Percentiles rank a stretch among this genome's conserved stretches.
phyloP scores from a whole-genome alignment of 805 yeast species.

The Ogataea saltuana region DNA sequence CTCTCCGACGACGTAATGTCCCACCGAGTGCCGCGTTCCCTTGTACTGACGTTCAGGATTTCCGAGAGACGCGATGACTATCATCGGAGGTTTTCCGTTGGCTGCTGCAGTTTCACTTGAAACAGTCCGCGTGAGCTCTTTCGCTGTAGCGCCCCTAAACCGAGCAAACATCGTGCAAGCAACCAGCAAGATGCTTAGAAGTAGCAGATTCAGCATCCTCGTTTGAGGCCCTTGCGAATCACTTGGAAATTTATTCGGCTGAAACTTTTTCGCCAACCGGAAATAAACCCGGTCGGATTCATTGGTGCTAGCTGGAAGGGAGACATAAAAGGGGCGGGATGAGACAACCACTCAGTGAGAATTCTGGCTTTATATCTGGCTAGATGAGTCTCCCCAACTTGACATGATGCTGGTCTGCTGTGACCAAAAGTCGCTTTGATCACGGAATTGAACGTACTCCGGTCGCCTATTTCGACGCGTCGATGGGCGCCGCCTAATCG shows the following conservation, averaged over 20 bases:
- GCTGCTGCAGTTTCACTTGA: background rate
- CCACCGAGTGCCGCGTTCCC: slow-evolving; percentile 77
- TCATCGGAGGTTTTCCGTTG: slow-evolving; percentile 26
- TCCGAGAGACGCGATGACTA: slow-evolving; percentile 61
- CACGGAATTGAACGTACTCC: too few relatives aligned
- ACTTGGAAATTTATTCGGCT: background rate
- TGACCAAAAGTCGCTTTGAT: too few relatives aligned
- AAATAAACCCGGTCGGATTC: too few relatives aligned
- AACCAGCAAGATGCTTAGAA: too few relatives aligned
- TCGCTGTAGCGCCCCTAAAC: too few relatives aligned
- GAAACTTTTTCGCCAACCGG: background rate
- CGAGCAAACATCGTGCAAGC: too few relatives aligned
- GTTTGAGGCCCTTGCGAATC: too few relatives aligned
- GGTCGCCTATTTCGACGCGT: slow-evolving; percentile 1
- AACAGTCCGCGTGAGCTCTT: background rate
- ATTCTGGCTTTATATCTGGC: background rate
- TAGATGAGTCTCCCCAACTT: too few relatives aligned
- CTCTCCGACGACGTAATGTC: slow-evolving; percentile 54
- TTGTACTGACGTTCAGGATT: slow-evolving; percentile 68
- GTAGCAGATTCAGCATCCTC: too few relatives aligned
- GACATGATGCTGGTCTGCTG: too few relatives aligned
- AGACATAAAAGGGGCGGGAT: too few relatives aligned
- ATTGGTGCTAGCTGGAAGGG: too few relatives aligned
- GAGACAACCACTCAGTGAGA: background rate
- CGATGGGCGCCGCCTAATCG: slow-evolving; percentile 1